Conservation (phyloP, 352 stramenopile species). For the Phytophthora idaei region DNA sequence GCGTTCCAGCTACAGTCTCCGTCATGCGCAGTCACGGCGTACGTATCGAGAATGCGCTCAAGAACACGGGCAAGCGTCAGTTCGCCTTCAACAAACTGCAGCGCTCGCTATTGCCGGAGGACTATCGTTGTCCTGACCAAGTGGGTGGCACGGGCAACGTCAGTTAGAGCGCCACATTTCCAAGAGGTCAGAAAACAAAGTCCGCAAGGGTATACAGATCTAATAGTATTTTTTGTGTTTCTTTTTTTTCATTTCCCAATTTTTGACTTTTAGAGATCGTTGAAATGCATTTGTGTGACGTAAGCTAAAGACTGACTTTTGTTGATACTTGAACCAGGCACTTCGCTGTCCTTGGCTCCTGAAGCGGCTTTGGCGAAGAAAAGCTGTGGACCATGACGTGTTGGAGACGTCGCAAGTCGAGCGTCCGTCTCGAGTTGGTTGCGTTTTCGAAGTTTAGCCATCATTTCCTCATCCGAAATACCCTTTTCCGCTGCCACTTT, state of each 20-base stretch:
- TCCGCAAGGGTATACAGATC: conserved; percentile 36
- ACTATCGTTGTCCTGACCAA: conserved; percentile 87
- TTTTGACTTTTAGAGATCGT: conserved; percentile 45
- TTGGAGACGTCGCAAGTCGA: conserved; percentile 72
- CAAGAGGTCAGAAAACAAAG: conserved; percentile 21
- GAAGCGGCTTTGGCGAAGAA: conserved; percentile 39
- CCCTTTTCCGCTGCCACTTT: conserved; percentile 78
- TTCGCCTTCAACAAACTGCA: conserved; percentile 92
- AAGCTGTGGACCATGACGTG: conserved; percentile 40
- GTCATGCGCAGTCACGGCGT: conserved; percentile 90
- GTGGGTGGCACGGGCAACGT: conserved; percentile 86
- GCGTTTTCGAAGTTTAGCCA: conserved; percentile 77
- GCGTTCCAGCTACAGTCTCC: conserved; percentile 79
- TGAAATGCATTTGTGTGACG: conserved; percentile 77
- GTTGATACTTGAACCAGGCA: conserved; percentile 11
- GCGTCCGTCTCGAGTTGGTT: conserved; percentile 72
- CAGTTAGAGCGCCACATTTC: conserved; percentile 48
- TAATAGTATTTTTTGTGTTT: conserved; percentile 46
- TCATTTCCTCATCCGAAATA: conserved; percentile 86
- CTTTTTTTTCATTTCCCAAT: conserved; percentile 7
- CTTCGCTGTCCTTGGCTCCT: conserved; percentile 22
- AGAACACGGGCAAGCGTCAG: conserved; percentile 89
- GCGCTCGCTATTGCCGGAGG: conserved; percentile 83
- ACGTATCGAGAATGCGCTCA: conserved; percentile 89
- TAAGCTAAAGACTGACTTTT: conserved; percentile 64